phyloP scores from a whole-genome alignment of 129 eudicot species.

The Centrapalus pauciflorus region DNA sequence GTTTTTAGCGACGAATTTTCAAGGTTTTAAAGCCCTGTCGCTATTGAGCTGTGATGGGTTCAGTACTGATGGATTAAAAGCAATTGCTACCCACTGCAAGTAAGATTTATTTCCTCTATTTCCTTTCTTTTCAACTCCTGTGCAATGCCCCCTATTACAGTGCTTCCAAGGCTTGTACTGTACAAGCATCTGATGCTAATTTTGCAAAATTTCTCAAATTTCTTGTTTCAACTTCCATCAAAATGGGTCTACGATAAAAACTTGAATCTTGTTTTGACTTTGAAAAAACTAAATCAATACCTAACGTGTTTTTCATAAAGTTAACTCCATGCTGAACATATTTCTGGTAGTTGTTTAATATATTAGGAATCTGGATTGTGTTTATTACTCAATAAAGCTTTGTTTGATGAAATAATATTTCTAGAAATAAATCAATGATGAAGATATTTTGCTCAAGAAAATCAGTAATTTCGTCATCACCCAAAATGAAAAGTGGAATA shows the following conservation, averaged over 20 bases:
- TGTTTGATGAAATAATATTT: too few species aligned
- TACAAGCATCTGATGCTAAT: background rate
- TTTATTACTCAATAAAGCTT: background rate
- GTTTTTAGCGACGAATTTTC: constrained; percentile 59
- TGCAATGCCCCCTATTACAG: background rate
- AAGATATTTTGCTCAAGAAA: too few species aligned
- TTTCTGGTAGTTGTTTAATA: background rate
- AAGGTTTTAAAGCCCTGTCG: constrained; percentile 51
- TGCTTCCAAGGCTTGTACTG: background rate
- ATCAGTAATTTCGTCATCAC: too few species aligned
- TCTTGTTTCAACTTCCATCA: background rate
- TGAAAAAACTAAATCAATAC: background rate
- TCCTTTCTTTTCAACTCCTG: background rate
- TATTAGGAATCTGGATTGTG: constrained; percentile 17
- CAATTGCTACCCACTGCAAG: constrained; percentile 86
- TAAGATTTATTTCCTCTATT: constrained; percentile 19
- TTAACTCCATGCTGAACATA: background rate
- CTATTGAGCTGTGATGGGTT: constrained; percentile 83
- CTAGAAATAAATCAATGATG: too few species aligned
- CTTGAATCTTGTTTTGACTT: constrained; percentile 7
- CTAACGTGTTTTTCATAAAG: background rate
- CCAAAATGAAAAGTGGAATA: too few species aligned
- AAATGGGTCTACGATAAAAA: background rate
- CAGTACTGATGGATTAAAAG: constrained; percentile 68
- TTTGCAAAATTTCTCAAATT: background rate